These are phyloP conservation scores for Pezicula radicicola DNA, from an alignment of 2,329 filamentous ascomycete species.

Conservation along the genomic window DNA sequence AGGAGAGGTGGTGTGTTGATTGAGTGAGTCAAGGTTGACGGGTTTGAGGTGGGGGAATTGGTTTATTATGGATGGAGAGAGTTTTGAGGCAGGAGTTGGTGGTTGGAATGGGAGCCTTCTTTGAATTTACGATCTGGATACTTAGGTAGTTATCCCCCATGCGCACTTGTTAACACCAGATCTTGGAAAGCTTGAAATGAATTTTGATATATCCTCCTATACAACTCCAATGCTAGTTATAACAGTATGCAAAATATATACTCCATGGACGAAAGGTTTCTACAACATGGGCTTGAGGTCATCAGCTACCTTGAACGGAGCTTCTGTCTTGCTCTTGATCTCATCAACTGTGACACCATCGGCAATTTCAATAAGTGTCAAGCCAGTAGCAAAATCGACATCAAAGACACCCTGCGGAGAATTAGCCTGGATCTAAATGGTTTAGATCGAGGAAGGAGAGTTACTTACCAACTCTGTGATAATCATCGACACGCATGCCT, in stretches of 20 bases:
- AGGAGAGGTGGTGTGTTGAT: too few species aligned
- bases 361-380: constrained; percentile 82
- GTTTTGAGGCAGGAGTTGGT: too few species aligned
- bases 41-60: too few species aligned
- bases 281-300: constrained; percentile 77
- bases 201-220: background rate
- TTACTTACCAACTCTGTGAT: constrained; percentile 75
- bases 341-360: constrained; percentile 89
- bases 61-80: too few species aligned
- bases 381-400: constrained; percentile 76
- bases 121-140: too few species aligned
- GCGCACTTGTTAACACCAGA: too few species aligned
- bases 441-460: background rate
- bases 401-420: constrained; percentile 56
- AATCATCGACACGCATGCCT: constrained; percentile 82
- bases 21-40: too few species aligned
- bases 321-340: constrained; percentile 82
- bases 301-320: constrained; percentile 77
- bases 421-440: background rate
- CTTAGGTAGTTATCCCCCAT: too few species aligned
- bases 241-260: background rate
- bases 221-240: background rate
- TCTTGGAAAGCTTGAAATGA: too few species aligned
- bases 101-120: too few species aligned
- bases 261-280: background rate